Evolutionary conservation across 805 yeast species (phyloP).

Genomic region (Kodamaea jinghongensis): DNA sequence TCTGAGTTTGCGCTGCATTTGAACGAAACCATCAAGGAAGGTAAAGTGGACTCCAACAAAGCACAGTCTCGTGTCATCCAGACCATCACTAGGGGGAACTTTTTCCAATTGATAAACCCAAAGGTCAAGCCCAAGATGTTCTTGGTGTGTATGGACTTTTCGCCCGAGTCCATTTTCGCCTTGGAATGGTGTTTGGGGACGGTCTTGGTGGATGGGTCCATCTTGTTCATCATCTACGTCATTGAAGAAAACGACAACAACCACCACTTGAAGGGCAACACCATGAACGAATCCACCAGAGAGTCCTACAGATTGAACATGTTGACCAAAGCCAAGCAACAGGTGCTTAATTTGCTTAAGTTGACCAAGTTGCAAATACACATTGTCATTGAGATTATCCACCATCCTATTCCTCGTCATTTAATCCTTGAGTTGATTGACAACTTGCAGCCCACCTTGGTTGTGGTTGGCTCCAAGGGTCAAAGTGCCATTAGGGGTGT

Average conservation of each 20-base stretch:
- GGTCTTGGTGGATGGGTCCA: slow-evolving; percentile 77
- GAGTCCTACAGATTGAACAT: slow-evolving; percentile 37
- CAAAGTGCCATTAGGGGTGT: slow-evolving; percentile 71
- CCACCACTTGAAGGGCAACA: slow-evolving; percentile 41
- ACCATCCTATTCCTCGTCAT: slow-evolving; percentile 73
- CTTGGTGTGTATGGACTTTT: slow-evolving; percentile 75
- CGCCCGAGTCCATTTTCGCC: slow-evolving; percentile 80
- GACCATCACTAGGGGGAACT: slow-evolving; percentile 67
- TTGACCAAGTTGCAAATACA: slow-evolving; percentile 71
- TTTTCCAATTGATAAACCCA: slow-evolving; percentile 50
- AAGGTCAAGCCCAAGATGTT: slow-evolving; percentile 55
- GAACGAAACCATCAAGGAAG: slow-evolving; percentile 52
- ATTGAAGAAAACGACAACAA: slow-evolving; percentile 46
- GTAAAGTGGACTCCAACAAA: slow-evolving; percentile 53
- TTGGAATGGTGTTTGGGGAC: slow-evolving; percentile 88
- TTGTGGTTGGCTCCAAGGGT: slow-evolving; percentile 75
- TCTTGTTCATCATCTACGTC: slow-evolving; percentile 67
- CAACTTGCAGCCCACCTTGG: slow-evolving; percentile 68
- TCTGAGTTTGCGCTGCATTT: slow-evolving; percentile 54
- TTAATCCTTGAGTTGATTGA: slow-evolving; percentile 68
- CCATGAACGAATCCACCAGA: slow-evolving; percentile 33
- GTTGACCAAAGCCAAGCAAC: slow-evolving; percentile 43
- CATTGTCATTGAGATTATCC: slow-evolving; percentile 69
- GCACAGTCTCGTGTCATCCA: slow-evolving; percentile 60
- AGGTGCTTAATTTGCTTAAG: slow-evolving; percentile 49